Conservation (phyloP, 2,329 filamentous ascomycete species). For the Tolypocladium amazonense region DNA sequence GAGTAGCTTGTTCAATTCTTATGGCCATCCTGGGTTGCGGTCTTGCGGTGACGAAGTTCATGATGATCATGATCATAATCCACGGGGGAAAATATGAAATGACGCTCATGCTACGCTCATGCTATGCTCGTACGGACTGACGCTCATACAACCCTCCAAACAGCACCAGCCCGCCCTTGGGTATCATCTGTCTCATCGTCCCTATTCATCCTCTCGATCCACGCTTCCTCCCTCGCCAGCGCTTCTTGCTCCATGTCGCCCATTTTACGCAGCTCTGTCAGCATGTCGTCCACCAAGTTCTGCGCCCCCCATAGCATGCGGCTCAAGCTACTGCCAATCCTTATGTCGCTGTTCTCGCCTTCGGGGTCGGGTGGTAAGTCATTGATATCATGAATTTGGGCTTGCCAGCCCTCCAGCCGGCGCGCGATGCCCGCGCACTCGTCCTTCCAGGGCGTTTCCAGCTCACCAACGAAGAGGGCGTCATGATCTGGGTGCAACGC, state of each 20-base stretch:
- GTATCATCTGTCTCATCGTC: conserved; percentile 25
- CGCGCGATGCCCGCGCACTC: conserved; percentile 42
- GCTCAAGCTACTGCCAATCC: conserved; percentile 26
- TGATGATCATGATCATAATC: not conserved
- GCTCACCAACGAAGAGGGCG: conserved; percentile 39
- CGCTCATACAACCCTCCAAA: conserved; percentile 31
- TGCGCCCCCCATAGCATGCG: conserved; percentile 37
- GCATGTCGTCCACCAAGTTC: conserved; percentile 45
- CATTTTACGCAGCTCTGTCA: conserved; percentile 53
- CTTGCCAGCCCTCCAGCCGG: conserved; percentile 43
- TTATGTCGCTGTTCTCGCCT: conserved; percentile 2
- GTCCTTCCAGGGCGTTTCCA: conserved; percentile 48
- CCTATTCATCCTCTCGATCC: conserved; percentile 45
- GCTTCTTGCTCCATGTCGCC: conserved; percentile 48
- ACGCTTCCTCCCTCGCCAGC: conserved; percentile 42
- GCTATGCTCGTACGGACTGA: no score
- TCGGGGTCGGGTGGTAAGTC: conserved; percentile 14
- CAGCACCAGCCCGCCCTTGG: conserved; percentile 29
- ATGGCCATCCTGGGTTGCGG: not conserved
- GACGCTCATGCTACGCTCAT: no score
- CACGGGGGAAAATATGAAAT: not conserved
- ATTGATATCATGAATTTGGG: conserved; percentile 33
- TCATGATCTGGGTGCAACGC: conserved; percentile 22
- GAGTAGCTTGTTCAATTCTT: not conserved
- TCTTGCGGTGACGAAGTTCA: not conserved